Conservation (phyloP, 2,329 filamentous ascomycete genomes). For the Monilinia aucupariae region DNA sequence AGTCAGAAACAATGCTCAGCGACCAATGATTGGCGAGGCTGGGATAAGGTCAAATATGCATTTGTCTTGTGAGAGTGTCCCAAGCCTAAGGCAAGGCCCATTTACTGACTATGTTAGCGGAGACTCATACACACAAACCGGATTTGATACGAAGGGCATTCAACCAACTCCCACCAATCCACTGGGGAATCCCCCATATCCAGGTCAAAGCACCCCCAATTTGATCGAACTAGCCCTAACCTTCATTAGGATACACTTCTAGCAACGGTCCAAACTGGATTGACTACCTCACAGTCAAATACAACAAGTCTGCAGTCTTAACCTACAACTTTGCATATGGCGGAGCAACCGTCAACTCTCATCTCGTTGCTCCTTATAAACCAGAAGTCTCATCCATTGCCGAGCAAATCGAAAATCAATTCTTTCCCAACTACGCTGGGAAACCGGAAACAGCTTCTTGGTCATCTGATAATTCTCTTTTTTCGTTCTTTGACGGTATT, state of each 20-base stretch:
- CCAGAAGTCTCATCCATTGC: conserved; percentile 37
- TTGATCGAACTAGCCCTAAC: background rate
- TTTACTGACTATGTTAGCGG: conserved; percentile 31
- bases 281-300: conserved; percentile 43
- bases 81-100: background rate
- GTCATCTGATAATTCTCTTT: conserved; percentile 25
- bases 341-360: conserved; percentile 38
- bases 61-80: conserved; percentile 40
- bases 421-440: conserved; percentile 38
- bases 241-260: conserved; percentile 31
- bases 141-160: conserved; percentile 36
- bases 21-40: conserved; percentile 36
- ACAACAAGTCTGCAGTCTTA: conserved; percentile 42
- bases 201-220: conserved; percentile 26
- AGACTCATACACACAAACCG: conserved; percentile 40
- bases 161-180: conserved; percentile 38
- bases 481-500: conserved; percentile 46
- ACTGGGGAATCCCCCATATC: conserved; percentile 39
- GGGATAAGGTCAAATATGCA: conserved; percentile 38
- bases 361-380: conserved; percentile 37
- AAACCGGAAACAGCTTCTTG: conserved; percentile 27
- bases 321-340: conserved; percentile 49
- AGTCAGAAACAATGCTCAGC: conserved; percentile 24
- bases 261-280: conserved; percentile 51
- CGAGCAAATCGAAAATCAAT: conserved; percentile 40